These are phyloP conservation scores for Geranomyces variabilis DNA, from an alignment of 192 early-diverging fungal species.

Conservation along the genomic window DNA sequence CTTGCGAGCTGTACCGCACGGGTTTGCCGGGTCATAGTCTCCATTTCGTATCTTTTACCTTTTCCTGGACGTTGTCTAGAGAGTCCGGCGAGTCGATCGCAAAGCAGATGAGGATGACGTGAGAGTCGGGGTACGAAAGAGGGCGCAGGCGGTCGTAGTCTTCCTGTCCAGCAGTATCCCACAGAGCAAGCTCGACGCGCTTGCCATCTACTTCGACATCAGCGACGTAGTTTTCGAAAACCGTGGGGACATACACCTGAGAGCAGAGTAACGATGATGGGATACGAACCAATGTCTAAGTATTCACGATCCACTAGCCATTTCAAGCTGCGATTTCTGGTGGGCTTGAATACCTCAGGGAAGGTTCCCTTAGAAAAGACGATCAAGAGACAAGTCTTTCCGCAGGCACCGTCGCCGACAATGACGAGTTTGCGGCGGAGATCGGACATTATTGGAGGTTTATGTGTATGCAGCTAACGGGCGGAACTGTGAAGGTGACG, in stretches of 20 bases:
- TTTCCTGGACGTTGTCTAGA: conserved; percentile 78
- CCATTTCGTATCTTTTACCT: conserved; percentile 54
- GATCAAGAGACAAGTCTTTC: conserved; percentile 86
- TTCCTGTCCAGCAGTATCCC: conserved; percentile 98
- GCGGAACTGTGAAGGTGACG: too few relatives aligned
- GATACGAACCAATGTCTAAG: too few relatives aligned
- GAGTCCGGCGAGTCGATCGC: conserved; percentile 79
- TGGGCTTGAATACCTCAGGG: too few relatives aligned
- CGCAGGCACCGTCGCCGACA: conserved; percentile 92
- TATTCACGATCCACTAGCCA: too few relatives aligned
- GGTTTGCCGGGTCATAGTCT: not conserved
- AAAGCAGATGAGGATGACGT: conserved; percentile 94
- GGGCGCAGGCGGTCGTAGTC: conserved; percentile 95
- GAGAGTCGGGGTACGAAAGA: conserved; percentile 88
- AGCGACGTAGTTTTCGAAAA: conserved; percentile 91
- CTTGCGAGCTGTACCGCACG: too few relatives aligned
- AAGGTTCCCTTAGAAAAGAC: conserved; percentile 44
- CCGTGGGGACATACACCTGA: conserved; percentile 58
- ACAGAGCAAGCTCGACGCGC: conserved; percentile 85
- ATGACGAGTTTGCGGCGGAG: conserved; percentile 86
- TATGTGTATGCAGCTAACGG: conserved; percentile 11
- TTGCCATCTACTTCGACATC: conserved; percentile 87
- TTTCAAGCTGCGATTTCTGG: too few relatives aligned
- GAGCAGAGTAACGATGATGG: not conserved
- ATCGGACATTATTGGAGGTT: conserved; percentile 50